Evolutionary conservation across 1,139 yeast species (phyloP), one percentile per base, ranked within the genome.

Genomic region (Yamadazyma friedrichii): DNA sequence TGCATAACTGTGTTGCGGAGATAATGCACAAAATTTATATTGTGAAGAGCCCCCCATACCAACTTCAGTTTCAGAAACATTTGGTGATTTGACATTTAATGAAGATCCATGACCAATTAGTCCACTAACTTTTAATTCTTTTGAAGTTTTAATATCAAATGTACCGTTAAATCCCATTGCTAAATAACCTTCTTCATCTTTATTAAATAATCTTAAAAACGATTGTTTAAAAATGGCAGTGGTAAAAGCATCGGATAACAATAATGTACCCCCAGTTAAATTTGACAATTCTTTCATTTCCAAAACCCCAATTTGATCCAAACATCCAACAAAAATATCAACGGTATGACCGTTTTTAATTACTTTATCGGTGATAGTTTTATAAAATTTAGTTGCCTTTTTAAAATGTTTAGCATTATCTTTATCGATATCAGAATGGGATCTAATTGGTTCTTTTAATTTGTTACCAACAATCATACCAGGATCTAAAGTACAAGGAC

Each of bases 181-280:
- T 58, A 88, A 75, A 59, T 76, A 85, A 37, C 95, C 96, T 43
- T 85, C 93, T 38, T 78, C 84, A 61, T 93, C 98, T 62, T 85
- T 88, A 56, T 80, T 76, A 69, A 89, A 93, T 53, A 91, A 74
- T 59, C 96, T 82, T 59, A 88, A 78, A 65, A 88, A 86, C 11
- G 96, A 85, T 69, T 93, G 97, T 64, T 91, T 89, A 75, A 93
- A 93, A 54, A 93, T 93, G 4, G 98, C 85, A 6, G 98, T 93
- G 33, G 96, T 89, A 70, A 94, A 94, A 6, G 98, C 94, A 72
- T 93, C 99, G 1, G 96, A 78, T 54, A 93, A 78, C 42, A 93
- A 80, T 58, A 94, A 73, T 28, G 87, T 86, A 65, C 99, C 99
- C 54, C 98, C 98, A 24, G 98, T 93, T 54, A 80, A 74, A 67